phyloP scores from a whole-genome alignment of 2,329 filamentous ascomycete genomes.

The Ophiostoma himal-ulmi region DNA sequence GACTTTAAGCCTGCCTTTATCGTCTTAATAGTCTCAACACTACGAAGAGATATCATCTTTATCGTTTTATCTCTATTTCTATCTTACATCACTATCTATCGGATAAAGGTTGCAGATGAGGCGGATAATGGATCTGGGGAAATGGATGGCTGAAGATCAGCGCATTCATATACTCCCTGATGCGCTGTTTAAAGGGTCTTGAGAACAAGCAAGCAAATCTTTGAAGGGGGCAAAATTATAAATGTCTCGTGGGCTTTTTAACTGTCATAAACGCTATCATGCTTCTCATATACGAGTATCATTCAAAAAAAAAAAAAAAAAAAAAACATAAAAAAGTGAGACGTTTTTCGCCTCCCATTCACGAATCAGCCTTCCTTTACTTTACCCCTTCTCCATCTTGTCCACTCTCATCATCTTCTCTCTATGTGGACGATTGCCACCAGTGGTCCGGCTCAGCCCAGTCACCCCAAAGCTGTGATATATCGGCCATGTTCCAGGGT shows the following conservation, averaged over 20 bases:
- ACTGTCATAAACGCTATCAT: background rate
- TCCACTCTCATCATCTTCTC: background rate
- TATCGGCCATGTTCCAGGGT: slow-evolving; percentile 22
- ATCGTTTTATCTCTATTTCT: background rate
- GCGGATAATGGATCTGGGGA: slow-evolving; percentile 4
- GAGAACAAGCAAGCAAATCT: background rate
- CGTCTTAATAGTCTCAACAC: background rate
- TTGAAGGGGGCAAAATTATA: background rate
- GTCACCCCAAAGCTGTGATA: slow-evolving; percentile 22
- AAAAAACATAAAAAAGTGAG: background rate
- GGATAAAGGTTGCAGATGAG: background rate
- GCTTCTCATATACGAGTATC: background rate
- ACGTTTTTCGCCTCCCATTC: background rate
- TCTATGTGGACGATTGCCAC: slow-evolving; percentile 19
- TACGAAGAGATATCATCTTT: background rate
- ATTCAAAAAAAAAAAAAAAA: background rate
- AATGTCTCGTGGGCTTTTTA: background rate
- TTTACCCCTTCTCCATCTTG: background rate
- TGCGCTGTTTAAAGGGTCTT: background rate
- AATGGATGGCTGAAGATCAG: background rate
- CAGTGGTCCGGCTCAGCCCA: slow-evolving; percentile 21
- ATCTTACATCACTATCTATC: background rate
- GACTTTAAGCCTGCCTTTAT: background rate
- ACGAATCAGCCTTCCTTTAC: background rate
- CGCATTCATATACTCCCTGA: background rate